phyloP scores from a whole-genome alignment of 2,329 filamentous ascomycete species.

The Aspergillus fijiensis region DNA sequence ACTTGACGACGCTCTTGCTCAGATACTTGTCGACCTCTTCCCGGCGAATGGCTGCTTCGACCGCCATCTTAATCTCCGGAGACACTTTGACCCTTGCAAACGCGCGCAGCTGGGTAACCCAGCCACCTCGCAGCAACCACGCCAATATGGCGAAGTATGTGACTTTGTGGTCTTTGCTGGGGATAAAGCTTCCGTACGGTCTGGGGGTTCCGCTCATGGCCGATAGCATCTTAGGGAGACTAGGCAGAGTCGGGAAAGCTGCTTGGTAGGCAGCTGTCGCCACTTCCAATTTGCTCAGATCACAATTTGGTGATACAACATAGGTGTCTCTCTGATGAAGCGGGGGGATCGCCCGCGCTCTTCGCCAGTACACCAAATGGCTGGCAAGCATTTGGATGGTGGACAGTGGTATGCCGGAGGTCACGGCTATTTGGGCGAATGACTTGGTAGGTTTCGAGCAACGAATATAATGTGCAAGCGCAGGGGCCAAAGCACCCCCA shows the following conservation, averaged over 20 bases:
- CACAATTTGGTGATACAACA: constrained; percentile 85
- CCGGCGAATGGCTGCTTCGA: constrained; percentile 68
- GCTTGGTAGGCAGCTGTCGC: constrained; percentile 72
- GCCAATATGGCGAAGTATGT: constrained; percentile 88
- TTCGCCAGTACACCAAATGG: constrained; percentile 94
- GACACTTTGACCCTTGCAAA: constrained; percentile 86
- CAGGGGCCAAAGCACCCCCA: constrained; percentile 70
- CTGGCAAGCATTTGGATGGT: constrained; percentile 86
- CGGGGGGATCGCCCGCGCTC: constrained; percentile 86
- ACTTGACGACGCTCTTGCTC: constrained; percentile 26
- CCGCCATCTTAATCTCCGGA: constrained; percentile 77
- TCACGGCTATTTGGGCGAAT: constrained; percentile 68
- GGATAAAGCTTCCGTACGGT: constrained; percentile 79
- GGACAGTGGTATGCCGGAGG: constrained; percentile 65
- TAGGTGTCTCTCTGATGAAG: constrained; percentile 88
- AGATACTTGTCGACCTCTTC: constrained; percentile 56
- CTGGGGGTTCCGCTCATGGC: constrained; percentile 76
- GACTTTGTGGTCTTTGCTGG: constrained; percentile 81
- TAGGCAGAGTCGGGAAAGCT: constrained; percentile 78
- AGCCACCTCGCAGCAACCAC: constrained; percentile 88
- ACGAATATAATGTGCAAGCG: constrained; percentile 71
- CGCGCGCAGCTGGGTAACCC: constrained; percentile 89
- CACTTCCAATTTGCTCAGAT: constrained; percentile 67
- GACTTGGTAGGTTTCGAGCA: constrained; percentile 61
- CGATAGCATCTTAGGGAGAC: constrained; percentile 82